Conservation (phyloP, 2,329 filamentous ascomycete genomes). For the Bimuria novae-zelandiae region DNA sequence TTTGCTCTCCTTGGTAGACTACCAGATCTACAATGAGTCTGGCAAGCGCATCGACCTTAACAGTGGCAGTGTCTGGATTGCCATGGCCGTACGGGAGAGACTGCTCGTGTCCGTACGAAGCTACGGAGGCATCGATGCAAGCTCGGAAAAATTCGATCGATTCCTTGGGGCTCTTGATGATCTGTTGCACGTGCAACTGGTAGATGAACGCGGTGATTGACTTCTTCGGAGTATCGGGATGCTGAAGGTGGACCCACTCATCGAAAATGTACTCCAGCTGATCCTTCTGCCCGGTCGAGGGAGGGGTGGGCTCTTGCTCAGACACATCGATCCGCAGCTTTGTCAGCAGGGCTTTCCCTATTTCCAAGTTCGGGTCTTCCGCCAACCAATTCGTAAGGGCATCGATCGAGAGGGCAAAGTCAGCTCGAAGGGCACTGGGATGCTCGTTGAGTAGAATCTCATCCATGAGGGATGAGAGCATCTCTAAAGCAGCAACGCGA, state of each 20-base stretch:
- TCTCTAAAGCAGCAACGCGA: slow-evolving; percentile 73
- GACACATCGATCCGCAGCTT: slow-evolving; percentile 65
- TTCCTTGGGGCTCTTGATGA: slow-evolving; percentile 76
- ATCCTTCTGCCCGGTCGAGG: slow-evolving; percentile 67
- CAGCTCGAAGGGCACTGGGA: slow-evolving; percentile 77
- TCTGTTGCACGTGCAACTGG: slow-evolving; percentile 75
- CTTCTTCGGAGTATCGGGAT: slow-evolving; percentile 75
- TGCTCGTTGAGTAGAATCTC: slow-evolving; percentile 77
- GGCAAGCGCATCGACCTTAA: slow-evolving; percentile 78
- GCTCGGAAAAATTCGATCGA: slow-evolving; percentile 78
- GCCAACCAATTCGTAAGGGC: slow-evolving; percentile 80
- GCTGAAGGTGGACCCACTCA: slow-evolving; percentile 87
- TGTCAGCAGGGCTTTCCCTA: slow-evolving; percentile 72
- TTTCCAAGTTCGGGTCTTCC: slow-evolving; percentile 69
- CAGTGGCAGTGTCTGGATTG: slow-evolving; percentile 63
- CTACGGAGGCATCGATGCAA: slow-evolving; percentile 78
- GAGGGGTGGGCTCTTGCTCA: slow-evolving; percentile 58
- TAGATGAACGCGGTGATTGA: slow-evolving; percentile 76
- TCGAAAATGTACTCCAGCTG: slow-evolving; percentile 95
- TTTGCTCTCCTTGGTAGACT: slow-evolving; percentile 67
- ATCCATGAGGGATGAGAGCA: slow-evolving; percentile 80
- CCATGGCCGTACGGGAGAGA: slow-evolving; percentile 61
- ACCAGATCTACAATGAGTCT: slow-evolving; percentile 79
- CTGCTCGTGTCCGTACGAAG: slow-evolving; percentile 74
- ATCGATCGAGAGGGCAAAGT: slow-evolving; percentile 83